Base-by-base conservation (phyloP, 176 grass and related monocot genomes). In the Oryza glaberrima region DNA sequence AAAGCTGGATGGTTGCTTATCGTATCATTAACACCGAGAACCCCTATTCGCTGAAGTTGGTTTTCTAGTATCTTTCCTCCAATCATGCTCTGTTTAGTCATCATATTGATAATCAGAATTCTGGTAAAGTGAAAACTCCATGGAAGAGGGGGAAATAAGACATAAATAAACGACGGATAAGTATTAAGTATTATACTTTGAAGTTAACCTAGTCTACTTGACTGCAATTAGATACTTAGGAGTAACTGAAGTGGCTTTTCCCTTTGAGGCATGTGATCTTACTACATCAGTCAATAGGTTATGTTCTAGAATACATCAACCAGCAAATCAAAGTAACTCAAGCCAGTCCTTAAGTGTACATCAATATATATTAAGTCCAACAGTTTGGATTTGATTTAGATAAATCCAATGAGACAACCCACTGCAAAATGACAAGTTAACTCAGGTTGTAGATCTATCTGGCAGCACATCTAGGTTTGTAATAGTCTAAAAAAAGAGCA, bases 31-130 rank as follows among this genome's bases (percentile, higher is more conserved):
- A 71, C 73, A 87, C 81, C 84, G 72, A 99, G 67, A 89, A 92
- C 78, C 63, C 76, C 88, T 67, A 99, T 90, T 38, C 32, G 65
- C 60, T 87, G 92, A 68, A 99, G 88, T 81, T 96, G 96, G 48
- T 67, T 89, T 85, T 96, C 96, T 78, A 96, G 83, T 81, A 91
- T 86, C 86, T 90, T 92, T 82, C 93, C 81, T n/a, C 78, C 96
- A 88, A 99, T 88, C 96, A 99, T 99, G 85, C 80, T 99, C 96
- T 98, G 74, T 81, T 79, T 85, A 85, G 63, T 20, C 60, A 86
- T 20, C 46, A 20, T 76, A 76, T 3, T 83, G 74, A 85, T 72
- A 82, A 71, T 91, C 66, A 87, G 69, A 79, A 40, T 84, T 85
- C 58, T 76, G 34, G 28, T 40, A 83, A 4, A 44, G 61, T 74